Base-by-base conservation (phyloP, 805 yeast species). In the Starmerella bombi region DNA sequence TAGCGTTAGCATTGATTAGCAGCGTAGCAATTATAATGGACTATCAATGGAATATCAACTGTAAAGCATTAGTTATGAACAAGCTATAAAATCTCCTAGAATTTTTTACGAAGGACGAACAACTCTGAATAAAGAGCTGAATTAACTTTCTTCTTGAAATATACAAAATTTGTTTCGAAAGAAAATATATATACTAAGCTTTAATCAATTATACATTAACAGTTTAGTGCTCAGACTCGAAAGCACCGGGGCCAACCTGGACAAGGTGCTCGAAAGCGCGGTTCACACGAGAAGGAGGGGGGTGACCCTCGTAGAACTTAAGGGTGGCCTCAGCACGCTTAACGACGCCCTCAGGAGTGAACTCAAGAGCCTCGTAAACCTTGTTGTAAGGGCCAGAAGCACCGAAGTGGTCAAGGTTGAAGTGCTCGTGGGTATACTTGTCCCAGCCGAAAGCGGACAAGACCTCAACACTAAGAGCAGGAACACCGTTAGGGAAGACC, bases 341-440 rank as follows among this genome's bases (percentile, higher is more conserved):
- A 56, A 93, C 88, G 63, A 91, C 70, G 52, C 94, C 95, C 62
- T 83, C 95, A 49, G 88, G 79, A 42, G 93, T 85, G 72, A 91
- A 91, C 52, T 74, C 94, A 55, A 88, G 82, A 69, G 59, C 67
- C 65, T 82, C 74, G 78, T 77, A 91, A 48, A 88, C 72, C 49
- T 80, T 83, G 44, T 66, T 64, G 59, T 79, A 91, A 63, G 82
- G 80, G 62, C 94, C 98, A 46, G 96, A 85, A 48, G 86, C 91
- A 74, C 98, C 98, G 61, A 91, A 91, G 69, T 83, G 76, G 75
- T 84, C 76, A 59, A 91, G 71, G 67, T 96, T 95, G 58, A 88
- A 83, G 65, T 85, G 93, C 71, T 81, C 93, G 69, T 91, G 98
- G 45, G 96, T 75, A 71, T 85, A 91, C 66, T 77, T 81, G 56